Evolutionary conservation across 805 yeast species (phyloP), one percentile per base, ranked within the genome.

Genomic region (Clavispora phyllophila): DNA sequence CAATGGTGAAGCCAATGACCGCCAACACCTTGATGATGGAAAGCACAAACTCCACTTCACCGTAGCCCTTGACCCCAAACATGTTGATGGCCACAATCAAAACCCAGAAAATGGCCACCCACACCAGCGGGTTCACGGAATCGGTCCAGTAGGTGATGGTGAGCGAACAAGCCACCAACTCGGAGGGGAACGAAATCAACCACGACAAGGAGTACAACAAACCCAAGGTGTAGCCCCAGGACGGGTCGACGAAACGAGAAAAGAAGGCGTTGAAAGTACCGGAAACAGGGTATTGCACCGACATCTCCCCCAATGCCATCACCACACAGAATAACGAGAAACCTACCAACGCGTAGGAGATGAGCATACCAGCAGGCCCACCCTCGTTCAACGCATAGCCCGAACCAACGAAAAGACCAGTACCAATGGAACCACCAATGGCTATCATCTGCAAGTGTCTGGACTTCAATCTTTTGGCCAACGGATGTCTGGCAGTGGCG

Each of bases 341-440:
- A 15, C 57, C 57, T 26, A 53, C 54, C 48, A 53, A 49, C 4
- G 50, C 9, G 35, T 53, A 53, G 13, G 54, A 42, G n/a, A 53
- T 44, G 25, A 53, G 47, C 41, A 49, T 47, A 31, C 55, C 54
- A 3, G 53, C 57, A 14, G 57, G 57, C 3, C 57, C 57, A 36
- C 55, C 55, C 26, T 34, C 44, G 40, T 37, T 42, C 44, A 53
- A 49, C 17, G 55, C 55, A 32, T 44, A 51, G 6, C 57, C 57
- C 14, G 48, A 42, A 7, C 57, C 57, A 9, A 53, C 45, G 39
- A 51, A 53, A 36, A 81, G 65, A 54, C 87, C 87, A 5, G 93
- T 82, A 56, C 96, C 96, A 46, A 87, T 82, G 40, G 91, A 83
- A 42, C 93, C 89, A 44, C 93, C 93, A 42, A 87, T 71, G 31